Conservation (phyloP, 805 yeast species). For the Kazachstania psychrophila region DNA sequence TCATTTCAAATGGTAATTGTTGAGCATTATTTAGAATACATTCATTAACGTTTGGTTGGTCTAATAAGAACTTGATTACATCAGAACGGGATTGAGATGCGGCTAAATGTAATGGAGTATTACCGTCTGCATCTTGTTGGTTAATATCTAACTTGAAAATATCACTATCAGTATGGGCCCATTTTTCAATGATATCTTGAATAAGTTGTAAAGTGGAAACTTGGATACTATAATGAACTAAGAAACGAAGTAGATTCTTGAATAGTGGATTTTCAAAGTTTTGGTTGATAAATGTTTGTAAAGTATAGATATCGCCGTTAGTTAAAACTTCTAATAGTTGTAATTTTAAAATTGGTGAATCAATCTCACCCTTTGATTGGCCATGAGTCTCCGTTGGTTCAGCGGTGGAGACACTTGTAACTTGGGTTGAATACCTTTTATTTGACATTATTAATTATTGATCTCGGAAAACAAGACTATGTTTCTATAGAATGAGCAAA, state of each 20-base stretch:
- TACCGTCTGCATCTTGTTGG: conserved; percentile 67
- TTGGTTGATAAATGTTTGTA: conserved; percentile 12
- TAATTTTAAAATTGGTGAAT: conserved; percentile 45
- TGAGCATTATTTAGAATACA: conserved; percentile 61
- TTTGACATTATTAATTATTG: too few species aligned
- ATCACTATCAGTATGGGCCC: conserved; percentile 12
- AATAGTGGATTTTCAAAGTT: conserved; percentile 27
- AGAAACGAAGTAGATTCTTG: conserved; percentile 35
- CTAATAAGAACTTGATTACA: conserved; percentile 58
- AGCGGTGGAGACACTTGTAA: too few species aligned
- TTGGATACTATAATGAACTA: conserved; percentile 78
- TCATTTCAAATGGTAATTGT: conserved; percentile 76
- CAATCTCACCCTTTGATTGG: conserved; percentile 1
- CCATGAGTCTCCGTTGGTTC: background rate
- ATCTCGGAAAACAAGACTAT: too few species aligned
- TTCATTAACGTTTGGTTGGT: conserved; percentile 64
- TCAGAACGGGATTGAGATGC: conserved; percentile 67
- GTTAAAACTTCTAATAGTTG: conserved; percentile 55
- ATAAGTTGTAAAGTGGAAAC: conserved; percentile 61
- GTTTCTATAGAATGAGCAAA: too few species aligned
- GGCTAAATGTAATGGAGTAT: conserved; percentile 88
- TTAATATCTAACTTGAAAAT: conserved; percentile 49
- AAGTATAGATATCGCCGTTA: conserved; percentile 19
- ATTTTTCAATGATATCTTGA: conserved; percentile 36
- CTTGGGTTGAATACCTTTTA: too few species aligned